Conservation (phyloP, 371 early-diverging fungal genomes). For the Sporodiniella umbellata region DNA sequence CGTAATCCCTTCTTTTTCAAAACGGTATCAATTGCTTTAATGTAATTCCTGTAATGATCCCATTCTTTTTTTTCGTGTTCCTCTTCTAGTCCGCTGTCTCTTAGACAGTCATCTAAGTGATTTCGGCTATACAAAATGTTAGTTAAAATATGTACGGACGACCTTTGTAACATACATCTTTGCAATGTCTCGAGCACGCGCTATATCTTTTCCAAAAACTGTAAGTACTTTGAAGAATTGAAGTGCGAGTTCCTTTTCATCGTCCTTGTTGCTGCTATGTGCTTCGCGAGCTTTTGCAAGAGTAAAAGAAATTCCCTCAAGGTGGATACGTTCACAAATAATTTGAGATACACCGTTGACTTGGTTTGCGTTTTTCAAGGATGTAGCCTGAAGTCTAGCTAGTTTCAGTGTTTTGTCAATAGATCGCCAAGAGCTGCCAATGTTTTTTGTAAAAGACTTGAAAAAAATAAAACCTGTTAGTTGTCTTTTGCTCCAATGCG, state of each 20-base stretch:
- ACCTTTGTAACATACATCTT: conserved; percentile 30
- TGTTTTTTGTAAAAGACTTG: conserved; percentile 34
- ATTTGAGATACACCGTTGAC: conserved; percentile 18
- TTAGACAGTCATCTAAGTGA: conserved; percentile 30
- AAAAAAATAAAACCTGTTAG: no score
- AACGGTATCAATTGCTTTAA: conserved; percentile 29
- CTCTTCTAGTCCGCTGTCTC: conserved; percentile 17
- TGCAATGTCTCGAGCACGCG: conserved; percentile 42
- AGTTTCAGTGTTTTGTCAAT: conserved; percentile 34
- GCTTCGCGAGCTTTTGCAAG: conserved; percentile 30
- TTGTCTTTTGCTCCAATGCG: no score
- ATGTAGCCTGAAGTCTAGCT: conserved; percentile 23
- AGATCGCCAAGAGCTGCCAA: conserved; percentile 19
- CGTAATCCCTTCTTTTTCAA: conserved; percentile 45
- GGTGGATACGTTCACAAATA: conserved; percentile 34
- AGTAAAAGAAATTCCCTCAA: conserved; percentile 36
- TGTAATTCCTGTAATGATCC: conserved; percentile 42
- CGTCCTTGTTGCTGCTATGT: conserved; percentile 16
- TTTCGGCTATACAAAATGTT: conserved; percentile 25
- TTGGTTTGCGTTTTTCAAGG: conserved; percentile 22
- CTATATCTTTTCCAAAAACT: conserved; percentile 26
- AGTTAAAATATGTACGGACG: neutral
- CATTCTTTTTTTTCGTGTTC: conserved; percentile 30
- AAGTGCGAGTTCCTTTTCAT: conserved; percentile 21
- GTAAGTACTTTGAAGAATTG: conserved; percentile 41